Evolutionary conservation across 2,329 filamentous ascomycete genomes (phyloP), one percentile per base, ranked within the genome.

Genomic region (Fusarium sp.): DNA sequence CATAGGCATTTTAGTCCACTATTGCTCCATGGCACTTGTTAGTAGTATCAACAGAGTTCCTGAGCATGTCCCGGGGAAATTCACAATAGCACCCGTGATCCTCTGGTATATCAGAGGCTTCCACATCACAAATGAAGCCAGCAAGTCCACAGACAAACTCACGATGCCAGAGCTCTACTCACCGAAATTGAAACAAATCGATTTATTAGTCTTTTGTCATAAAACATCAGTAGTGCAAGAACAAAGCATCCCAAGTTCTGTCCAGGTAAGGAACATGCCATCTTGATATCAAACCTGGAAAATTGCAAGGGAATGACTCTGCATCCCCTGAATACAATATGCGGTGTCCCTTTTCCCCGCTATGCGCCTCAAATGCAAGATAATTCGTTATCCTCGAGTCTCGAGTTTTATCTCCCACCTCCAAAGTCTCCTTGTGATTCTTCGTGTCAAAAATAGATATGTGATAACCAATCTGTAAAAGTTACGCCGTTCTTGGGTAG

Each of bases 361-460:
- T 76, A 75, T 80, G 72, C 79, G 79, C 79, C 79, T 72, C 65
- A 75, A 78, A 80, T 79, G 75, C 74, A 74, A 74, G 58, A 72
- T 60, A 28, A 57, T 44, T 63, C 60, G 55, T 67, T 34, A 28
- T 69, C 54, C 52, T 51, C 39, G 18, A 51, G 45, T 30, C 26
- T 48, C 45, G 55, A 67, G 32, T 38, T 54, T 41, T 66, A 44
- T 55, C 38, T 60, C 51, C 50, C 39, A 39, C 51, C 64, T 52
- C 59, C 55, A 45, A 47, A 56, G 32, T 64, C 66, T 56, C 36
- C 58, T 42, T 51, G 62, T 63, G n/a, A 51, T 67, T 69, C 65
- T 56, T 69, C 42, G 20, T 58, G 24, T 57, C 65, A 41, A 55
- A 38, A 51, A 62, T 60, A 65, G 44, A 59, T 47, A 54, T 63